Evolutionary conservation across 495 filamentous ascomycete species (phyloP).

Genomic region (Aspergillus sparsus): DNA sequence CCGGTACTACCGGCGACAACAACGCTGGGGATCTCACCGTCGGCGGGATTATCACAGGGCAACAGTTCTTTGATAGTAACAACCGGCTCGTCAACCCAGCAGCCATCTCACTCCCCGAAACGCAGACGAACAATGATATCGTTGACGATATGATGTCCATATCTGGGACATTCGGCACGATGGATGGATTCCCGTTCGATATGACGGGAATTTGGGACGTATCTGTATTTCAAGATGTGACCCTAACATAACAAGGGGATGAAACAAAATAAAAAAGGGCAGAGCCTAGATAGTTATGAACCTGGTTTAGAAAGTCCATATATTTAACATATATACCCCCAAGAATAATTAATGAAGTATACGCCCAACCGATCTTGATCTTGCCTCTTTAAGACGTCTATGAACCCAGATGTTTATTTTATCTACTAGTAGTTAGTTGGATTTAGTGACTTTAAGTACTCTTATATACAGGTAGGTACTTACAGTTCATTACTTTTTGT

Average conservation of each 20-base stretch:
- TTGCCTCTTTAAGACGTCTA: background rate
- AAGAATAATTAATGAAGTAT: background rate
- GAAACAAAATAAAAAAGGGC: background rate
- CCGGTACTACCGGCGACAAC: slow-evolving; percentile 27
- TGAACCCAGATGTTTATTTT: no score
- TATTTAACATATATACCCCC: slow-evolving; percentile 6
- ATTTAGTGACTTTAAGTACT: no score
- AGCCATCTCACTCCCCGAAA: slow-evolving; percentile 48
- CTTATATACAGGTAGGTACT: no score
- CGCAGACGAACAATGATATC: slow-evolving; percentile 52
- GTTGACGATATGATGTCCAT: slow-evolving; percentile 56
- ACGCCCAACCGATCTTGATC: background rate
- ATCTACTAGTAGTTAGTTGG: no score
- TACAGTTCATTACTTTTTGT: no score
- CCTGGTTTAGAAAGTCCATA: background rate
- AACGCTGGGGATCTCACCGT: slow-evolving; percentile 12
- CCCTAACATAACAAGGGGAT: slow-evolving; percentile 30
- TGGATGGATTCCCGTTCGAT: slow-evolving; percentile 54
- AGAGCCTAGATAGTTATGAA: background rate
- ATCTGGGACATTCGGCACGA: slow-evolving; percentile 50
- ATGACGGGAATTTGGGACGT: slow-evolving; percentile 56
- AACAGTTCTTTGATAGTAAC: slow-evolving; percentile 9
- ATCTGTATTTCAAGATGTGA: slow-evolving; percentile 51
- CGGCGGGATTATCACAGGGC: slow-evolving; percentile 5
- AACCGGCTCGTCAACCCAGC: slow-evolving; percentile 46